Base-by-base conservation (phyloP, 148 eudicot genomes). In the Hydrangea macrophylla region DNA sequence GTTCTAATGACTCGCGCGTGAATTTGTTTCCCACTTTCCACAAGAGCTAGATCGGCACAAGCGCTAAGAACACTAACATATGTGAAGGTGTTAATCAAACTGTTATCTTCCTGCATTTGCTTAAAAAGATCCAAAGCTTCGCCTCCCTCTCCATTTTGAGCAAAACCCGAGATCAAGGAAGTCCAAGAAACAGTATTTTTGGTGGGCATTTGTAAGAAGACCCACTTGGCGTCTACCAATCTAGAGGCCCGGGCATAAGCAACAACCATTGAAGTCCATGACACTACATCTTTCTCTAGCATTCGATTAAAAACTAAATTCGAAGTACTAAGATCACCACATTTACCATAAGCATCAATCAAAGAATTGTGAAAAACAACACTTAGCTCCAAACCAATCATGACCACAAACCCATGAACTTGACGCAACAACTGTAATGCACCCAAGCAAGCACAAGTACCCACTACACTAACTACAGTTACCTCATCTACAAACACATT, bases 341-440 rank as follows among this genome's bases (percentile, higher is more conserved):
- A 84, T 79, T 88, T 86, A n/a, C 90, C 96, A 73, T 88, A 90
- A 59, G 87, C 88, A 82, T 82, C 80, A 67, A 88, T 73, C 63
- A 90, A 55, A 39, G 87, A 73, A 79, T 84, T 90, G 60, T 75
- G 78, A 25, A 85, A 60, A 12, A 80, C 76, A 70, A 45, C 58
- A 74, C 75, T 76, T 70, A 60, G 76, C 72, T 76, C 70, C 60
- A 88, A 72, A 4, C 89, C 89, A 62, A 77, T 67, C 75, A 77
- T 60, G 57, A 77, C 40, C 4, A 72, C 81, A 36, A 82, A 40
- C 2, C 82, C 75, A 74, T 88, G 93, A 59, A 87, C 75, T 62
- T 83, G 88, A 30, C 64, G 73, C 84, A 90, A 53, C 62, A 79
- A 48, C 59, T 54, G 40, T 8, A 73, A 60, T 0, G 42, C 75